Base-by-base conservation (phyloP, 257 asterid genomes). In the Salvia hispanica region DNA sequence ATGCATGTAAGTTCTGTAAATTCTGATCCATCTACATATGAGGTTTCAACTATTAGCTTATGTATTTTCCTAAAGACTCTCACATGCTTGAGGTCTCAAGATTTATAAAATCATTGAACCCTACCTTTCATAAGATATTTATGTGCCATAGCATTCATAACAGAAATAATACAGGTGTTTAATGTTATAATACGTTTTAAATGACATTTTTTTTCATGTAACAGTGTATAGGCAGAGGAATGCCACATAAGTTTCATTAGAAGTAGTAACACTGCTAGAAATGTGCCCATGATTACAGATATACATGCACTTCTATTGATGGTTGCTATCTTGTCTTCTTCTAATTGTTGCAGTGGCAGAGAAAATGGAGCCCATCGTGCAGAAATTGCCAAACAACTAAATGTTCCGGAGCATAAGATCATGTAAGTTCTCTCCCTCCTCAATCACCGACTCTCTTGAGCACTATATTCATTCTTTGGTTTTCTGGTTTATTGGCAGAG, bases 281-380 rank as follows among this genome's bases (percentile, higher is more conserved):
- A 25, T 25, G 31, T 25, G 2, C 3, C 31, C 31, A 40, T 44
- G 8, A 15, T 51, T 52, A 51, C 18, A 33, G 10, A 56, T 21
- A 16, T 16, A 15, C 58, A 15, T 25, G 31, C 31, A 25, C 34
- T 5, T 53, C 16, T 16, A 18, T 2, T 67, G 55, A 53, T 53
- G 54, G 54, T 6, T 61, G 40, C 39, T 43, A 12, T 42, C 6
- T 62, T 44, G 12, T 25, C 5, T 18, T 61, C 51, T 64, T 58
- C 72, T 62, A 47, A 37, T 21, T 73, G 34, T 77, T 80, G 69
- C 93, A 92, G 98, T 40, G 66, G 62, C 62, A 58, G 67, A 33
- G 92, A 77, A 34, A 78, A 71, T 39, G 98, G 98, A 60, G 82
- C 82, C 39, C 93, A 85, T 72, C 84, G 86, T 39, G 58, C 70